Base-by-base conservation (phyloP, 2,329 filamentous ascomycete genomes). In the Fusarium proliferatum region DNA sequence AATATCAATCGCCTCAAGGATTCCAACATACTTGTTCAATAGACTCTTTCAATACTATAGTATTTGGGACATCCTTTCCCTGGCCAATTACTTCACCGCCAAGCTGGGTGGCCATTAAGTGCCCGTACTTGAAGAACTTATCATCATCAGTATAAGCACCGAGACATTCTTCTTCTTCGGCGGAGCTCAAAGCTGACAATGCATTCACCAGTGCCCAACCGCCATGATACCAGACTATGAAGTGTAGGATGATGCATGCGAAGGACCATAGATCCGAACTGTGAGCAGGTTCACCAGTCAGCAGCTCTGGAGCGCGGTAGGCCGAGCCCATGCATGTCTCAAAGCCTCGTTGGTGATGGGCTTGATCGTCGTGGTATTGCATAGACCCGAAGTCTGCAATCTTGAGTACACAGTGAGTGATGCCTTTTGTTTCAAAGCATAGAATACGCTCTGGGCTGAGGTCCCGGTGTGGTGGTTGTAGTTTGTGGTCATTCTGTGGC, bases 251-350 rank as follows among this genome's bases (percentile, higher is more conserved):
- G 7, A 51, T 36, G n/a, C n/a, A 36, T 7, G n/a, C 48, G 1
- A 51, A 10, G 7, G 30, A 36, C 48, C 48, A 34, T 3, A 51
- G 16, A 19, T 51, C 48, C 8, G 48, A 51, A 13, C 26, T 15
- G 11, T 16, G 16, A 26, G 48, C n/a, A 5, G 19, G 3, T 15
- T 2, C 30, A 3, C 19, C 46, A 0, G 45, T 16, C 3, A n/a
- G 15, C 0, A 33, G 15, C 48, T 51, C 48, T 11, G 48, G 21
- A 4, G 48, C 30, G 21, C 30, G 30, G 16, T 51, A 34, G 30
- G 48, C 28, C 13, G 46, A 49, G 15, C 33, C 28, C 9, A 9
- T n/a, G 15, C 46, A 33, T 33, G 8, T 33, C 6, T 30, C 46
- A n/a, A 13, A 49, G 46, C 19, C 28, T 49, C 13, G 9, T 33